Evolutionary conservation across 441 rosid species (phyloP), one percentile per base, ranked within the genome.

Genomic region (Pelargonium myrrhifolium): DNA sequence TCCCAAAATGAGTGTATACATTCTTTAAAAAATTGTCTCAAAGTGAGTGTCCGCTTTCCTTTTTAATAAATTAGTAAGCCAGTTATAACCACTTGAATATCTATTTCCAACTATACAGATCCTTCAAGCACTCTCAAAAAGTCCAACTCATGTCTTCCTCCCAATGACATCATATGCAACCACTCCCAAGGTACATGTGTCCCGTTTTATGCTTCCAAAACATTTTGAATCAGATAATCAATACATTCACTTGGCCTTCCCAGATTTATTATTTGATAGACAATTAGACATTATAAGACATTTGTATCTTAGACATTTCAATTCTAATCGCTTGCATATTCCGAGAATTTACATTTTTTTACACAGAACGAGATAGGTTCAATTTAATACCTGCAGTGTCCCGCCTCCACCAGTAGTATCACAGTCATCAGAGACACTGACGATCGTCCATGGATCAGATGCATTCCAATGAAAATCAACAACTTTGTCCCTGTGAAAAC

Each of bases 391-490:
- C 98, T 94, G 98, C 68, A 94, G 71, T 59, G 99, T 95, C 45
- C 99, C 99, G 0, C 99, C 99, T 68, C 99, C 99, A 56, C 99
- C 99, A 6, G 91, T 87, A 20, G 84, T 80, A 40, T 89, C 98
- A 78, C 98, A 90, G 79, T 94, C 99, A 81, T 92, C 99, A 9
- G 98, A 92, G 15, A 94, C 99, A 72, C 99, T 94, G 18, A 92
- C 98, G 66, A 94, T 72, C 1, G 98, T 94, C 99, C 99, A 94
- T 9, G 99, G 96, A 76, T 94, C 99, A 22, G 86, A 77, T 26
- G 88, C 68, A 70, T 94, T 87, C 97, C 97, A 92, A 73, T 94
- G 99, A 77, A 89, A 94, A 74, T 94, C 99, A 22, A 94, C 97
- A 39, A 94, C 97, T 74, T 92, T 94, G 83, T 94, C 99, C 88